Base-by-base conservation (phyloP, 257 asterid genomes). In the Solanum habrochaites region DNA sequence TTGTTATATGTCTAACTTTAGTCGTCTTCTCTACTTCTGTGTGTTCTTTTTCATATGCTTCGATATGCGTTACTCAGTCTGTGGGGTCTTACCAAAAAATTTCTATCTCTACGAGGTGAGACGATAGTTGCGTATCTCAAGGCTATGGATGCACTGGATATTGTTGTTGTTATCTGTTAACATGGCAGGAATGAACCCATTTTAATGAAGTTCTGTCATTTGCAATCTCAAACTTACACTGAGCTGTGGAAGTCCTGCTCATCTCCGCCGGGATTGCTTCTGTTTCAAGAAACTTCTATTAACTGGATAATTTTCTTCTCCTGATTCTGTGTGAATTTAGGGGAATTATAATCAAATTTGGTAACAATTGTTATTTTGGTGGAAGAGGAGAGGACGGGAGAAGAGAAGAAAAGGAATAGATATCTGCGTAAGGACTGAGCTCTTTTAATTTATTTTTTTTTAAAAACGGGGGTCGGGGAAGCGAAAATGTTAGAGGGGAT, bases 1-100 rank as follows among this genome's bases (percentile, higher is more conserved):
- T 49, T 62, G 23, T 39, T 56, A 20, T 64, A 6, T 71, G 66
- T 62, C 66, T 88, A 71, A 82, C 86, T 81, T 86, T 88, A 92
- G 87, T 91, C 23, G 23, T 52, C 60, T 85, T 87, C 62, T 88
- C 60, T 52, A 52, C 60, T 52, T 52, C 23, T 49, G 21, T 49
- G 23, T 49, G 60, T 52, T 52, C 60, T 52, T 52, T 52, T 52
- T 21, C 60, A 52, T 52, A 52, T 52, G 60, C 60, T 52, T 52
- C 16, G 60, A 52, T 52, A 16, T 52, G 23, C 60, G 60, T 52
- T 52, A 16, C 60, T 52, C 60, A 52, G 60, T n/a, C 23, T 16
- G 60, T 16, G 60, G 60, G 60, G 60, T 52, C 60, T 52, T 52
- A 7, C 60, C 15, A 49, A 49, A 49, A 7, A 20, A 49, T 21